Percentiles rank a stretch among this genome's conserved stretches.
phyloP scores from a whole-genome alignment of 2,329 filamentous ascomycete genomes.

The Ambrosiella beaveri region DNA sequence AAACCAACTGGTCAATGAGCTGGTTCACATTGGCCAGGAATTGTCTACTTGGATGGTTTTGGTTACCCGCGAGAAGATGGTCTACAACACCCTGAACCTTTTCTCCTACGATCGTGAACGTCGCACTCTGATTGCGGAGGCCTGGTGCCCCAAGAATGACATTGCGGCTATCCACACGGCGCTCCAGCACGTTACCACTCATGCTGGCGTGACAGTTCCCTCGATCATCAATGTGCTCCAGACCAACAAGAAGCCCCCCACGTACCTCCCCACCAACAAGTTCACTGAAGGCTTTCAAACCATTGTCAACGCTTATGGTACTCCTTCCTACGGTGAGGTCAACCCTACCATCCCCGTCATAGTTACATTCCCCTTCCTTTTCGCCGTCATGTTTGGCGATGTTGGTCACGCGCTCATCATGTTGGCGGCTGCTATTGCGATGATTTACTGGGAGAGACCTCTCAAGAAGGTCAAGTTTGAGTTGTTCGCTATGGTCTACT shows the following conservation, averaged over 20 bases:
- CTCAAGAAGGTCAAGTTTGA: conserved; percentile 87
- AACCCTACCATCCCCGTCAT: conserved; percentile 92
- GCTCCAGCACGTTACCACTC: conserved; percentile 88
- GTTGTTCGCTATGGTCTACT: conserved; percentile 96
- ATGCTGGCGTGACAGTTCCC: conserved; percentile 86
- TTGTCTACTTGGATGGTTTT: conserved; percentile 95
- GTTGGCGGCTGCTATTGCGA: conserved; percentile 62
- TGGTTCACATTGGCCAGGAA: conserved; percentile 82
- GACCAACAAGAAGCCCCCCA: conserved; percentile 93
- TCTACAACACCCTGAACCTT: conserved; percentile 86
- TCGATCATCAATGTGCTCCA: conserved; percentile 97
- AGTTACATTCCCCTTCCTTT: conserved; percentile 97
- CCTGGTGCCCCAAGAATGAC: conserved; percentile 89
- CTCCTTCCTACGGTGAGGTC: conserved; percentile 90
- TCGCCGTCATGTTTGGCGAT: conserved; percentile 99
- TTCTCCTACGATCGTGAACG: conserved; percentile 94
- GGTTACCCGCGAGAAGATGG: conserved; percentile 94
- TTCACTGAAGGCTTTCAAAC: conserved; percentile 98
- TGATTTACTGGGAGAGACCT: conserved; percentile 94
- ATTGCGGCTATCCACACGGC: conserved; percentile 80
- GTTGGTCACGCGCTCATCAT: conserved; percentile 87
- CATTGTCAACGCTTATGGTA: conserved; percentile 96
- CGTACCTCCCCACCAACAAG: conserved; percentile 95
- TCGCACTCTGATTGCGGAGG: conserved; percentile 92
- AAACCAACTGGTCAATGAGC: conserved; percentile 77